A percentile compares a stretch with the other conserved stretches of the same genome.
Evolutionary conservation across 306 rosid genomes (phyloP).

Genomic region (Delonix regia): DNA sequence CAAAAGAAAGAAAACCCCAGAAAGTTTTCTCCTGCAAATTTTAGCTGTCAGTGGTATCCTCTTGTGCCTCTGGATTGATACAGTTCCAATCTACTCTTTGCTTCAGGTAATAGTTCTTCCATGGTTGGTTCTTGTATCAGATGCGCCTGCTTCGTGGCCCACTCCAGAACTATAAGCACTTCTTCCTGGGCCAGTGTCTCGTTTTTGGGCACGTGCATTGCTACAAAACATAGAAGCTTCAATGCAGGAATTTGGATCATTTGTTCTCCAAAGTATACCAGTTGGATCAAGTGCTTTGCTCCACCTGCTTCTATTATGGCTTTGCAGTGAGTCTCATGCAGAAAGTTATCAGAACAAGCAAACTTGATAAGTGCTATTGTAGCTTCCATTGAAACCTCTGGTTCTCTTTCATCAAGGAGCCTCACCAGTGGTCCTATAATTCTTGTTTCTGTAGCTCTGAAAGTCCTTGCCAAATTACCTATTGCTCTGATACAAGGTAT

Average conservation of each 20-base stretch:
- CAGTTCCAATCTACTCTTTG: slow-evolving; percentile 57
- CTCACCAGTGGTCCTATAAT: slow-evolving; percentile 53
- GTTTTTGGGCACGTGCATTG: slow-evolving; percentile 60
- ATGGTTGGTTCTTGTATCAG: slow-evolving; percentile 43
- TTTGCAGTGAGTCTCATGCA: slow-evolving; percentile 58
- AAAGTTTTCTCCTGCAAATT: background rate
- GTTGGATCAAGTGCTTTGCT: slow-evolving; percentile 52
- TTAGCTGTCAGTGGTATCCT: slow-evolving; percentile 44
- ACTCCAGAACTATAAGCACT: slow-evolving; percentile 54
- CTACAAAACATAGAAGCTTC: slow-evolving; percentile 46
- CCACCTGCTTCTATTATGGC: slow-evolving; percentile 64
- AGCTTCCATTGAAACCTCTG: slow-evolving; percentile 45
- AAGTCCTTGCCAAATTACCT: slow-evolving; percentile 69
- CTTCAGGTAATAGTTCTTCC: slow-evolving; percentile 48
- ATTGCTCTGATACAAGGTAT: slow-evolving; percentile 49
- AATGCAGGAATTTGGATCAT: slow-evolving; percentile 45
- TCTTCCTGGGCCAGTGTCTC: slow-evolving; percentile 59
- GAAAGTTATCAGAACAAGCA: slow-evolving; percentile 55
- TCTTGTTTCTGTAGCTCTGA: slow-evolving; percentile 63
- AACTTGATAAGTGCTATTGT: slow-evolving; percentile 58
- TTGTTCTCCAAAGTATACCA: slow-evolving; percentile 52
- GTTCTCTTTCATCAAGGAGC: slow-evolving; percentile 61
- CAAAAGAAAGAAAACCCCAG: background rate
- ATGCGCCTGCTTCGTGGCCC: slow-evolving; percentile 49
- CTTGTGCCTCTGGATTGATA: slow-evolving; percentile 65